These are phyloP conservation scores for Pholiota molesta DNA, from an alignment of 768 basidiomycete genomes.

Conservation along the genomic window DNA sequence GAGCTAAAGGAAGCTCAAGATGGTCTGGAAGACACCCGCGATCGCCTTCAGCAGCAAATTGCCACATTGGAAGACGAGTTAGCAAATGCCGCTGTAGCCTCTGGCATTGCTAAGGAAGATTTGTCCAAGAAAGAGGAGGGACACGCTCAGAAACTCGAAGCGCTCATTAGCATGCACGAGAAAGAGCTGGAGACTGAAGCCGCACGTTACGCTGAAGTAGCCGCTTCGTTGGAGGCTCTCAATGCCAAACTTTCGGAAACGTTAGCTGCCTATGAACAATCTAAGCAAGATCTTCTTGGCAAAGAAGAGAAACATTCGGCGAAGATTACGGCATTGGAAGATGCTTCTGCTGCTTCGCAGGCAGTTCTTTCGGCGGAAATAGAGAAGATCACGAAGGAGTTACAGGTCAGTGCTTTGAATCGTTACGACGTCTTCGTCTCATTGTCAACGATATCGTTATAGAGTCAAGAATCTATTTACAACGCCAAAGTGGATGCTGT, in stretches of 20 bases:
- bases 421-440: slow-evolving; percentile 1
- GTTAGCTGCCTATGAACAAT: slow-evolving; percentile 49
- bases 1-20: slow-evolving; percentile 78
- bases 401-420: slow-evolving; percentile 53
- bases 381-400: slow-evolving; percentile 55
- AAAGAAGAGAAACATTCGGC: slow-evolving; percentile 49
- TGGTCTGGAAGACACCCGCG: slow-evolving; percentile 59
- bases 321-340: slow-evolving; percentile 56
- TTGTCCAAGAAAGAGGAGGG: slow-evolving; percentile 52
- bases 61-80: slow-evolving; percentile 59
- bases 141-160: slow-evolving; percentile 39
- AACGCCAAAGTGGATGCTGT: slow-evolving; percentile 65
- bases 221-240: slow-evolving; percentile 47
- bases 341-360: slow-evolving; percentile 49
- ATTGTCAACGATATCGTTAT: slow-evolving; percentile 3
- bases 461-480: slow-evolving; percentile 76
- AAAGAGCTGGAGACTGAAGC: slow-evolving; percentile 46
- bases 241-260: slow-evolving; percentile 49
- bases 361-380: slow-evolving; percentile 59
- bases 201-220: slow-evolving; percentile 46
- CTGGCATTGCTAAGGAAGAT: slow-evolving; percentile 50
- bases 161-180: slow-evolving; percentile 44
- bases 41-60: slow-evolving; percentile 45
- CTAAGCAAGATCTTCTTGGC: slow-evolving; percentile 44
- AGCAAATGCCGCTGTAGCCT: slow-evolving; percentile 46